Base-by-base conservation (phyloP, 805 yeast genomes). In the Cyberlindnera bimundalis region DNA sequence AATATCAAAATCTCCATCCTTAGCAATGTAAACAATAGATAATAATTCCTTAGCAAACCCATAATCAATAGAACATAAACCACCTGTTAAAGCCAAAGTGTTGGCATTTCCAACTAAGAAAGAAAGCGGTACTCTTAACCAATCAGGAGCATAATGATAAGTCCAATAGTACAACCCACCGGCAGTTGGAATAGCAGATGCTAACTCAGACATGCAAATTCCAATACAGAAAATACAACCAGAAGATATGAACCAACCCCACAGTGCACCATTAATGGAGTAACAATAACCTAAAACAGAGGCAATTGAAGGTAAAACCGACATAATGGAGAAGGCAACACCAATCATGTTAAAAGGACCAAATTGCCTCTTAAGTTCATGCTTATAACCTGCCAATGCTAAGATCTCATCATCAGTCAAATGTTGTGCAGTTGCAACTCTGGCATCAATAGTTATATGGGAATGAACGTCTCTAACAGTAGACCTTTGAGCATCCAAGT, bases 161-260 rank as follows among this genome's bases (percentile, higher is more conserved):
- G 85, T 76, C 80, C 84, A 79, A 59, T 74, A 78, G 55, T 80
- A 83, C 25, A 83, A 62, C 9, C 90, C 90, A 40, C 90, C 90
- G 18, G 84, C 75, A 1, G 90, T 82, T 20, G 91, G 90, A 49
- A 79, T 73, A 1, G 87, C 74, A 27, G 81, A 73, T 1, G 83
- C 84, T 47, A 81, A 59, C 52, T 81, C 83, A 6, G 84, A 69
- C 79, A 84, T 74, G 13, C 81, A 68, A 7, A 73, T 46, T 13
- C 87, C 88, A n/a, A 79, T 71, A 7, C 67, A 53, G 29, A 47
- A 45, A 39, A 82, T 78, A 49, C 79, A 76, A 10, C 66, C 45
- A 6, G 79, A 70, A 23, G 84, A 70, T 14, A 78, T 51, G 35
- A 79, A 60, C 90, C 90, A 84, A 34, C 86, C 84, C 90, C 90